phyloP scores from a whole-genome alignment of 257 asterid genomes.

The Penstemon newberryi region DNA sequence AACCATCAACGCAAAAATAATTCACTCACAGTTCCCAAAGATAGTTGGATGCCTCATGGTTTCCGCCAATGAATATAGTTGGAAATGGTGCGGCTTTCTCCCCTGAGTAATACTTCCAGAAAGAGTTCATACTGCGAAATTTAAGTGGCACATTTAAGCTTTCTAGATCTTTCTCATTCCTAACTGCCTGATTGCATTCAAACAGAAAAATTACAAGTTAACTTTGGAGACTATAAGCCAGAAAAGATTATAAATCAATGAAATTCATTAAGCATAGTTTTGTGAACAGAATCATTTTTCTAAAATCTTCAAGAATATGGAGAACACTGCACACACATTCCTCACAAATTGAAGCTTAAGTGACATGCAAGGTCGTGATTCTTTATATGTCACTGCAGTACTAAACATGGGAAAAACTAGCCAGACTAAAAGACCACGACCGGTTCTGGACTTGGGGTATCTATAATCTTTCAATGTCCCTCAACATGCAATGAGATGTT shows the following conservation, averaged over 20 bases:
- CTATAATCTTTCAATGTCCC: not conserved
- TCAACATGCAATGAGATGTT: slow-evolving; percentile 6
- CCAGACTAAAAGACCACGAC: not conserved
- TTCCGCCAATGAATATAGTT: slow-evolving; percentile 85
- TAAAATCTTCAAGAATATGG: slow-evolving; percentile 3
- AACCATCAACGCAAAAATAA: slow-evolving; percentile 10
- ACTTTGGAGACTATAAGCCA: slow-evolving; percentile 13
- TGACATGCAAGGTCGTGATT: not conserved
- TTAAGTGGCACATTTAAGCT: slow-evolving; percentile 68
- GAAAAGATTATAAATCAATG: slow-evolving; percentile 2
- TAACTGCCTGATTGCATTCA: slow-evolving; percentile 56
- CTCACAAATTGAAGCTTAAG: not conserved
- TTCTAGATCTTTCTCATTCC: slow-evolving; percentile 72
- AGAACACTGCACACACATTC: not conserved
- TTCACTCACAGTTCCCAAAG: slow-evolving; percentile 81
- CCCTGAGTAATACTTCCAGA: slow-evolving; percentile 94
- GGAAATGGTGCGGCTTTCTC: slow-evolving; percentile 89
- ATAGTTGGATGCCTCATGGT: slow-evolving; percentile 91
- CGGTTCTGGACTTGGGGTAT: not conserved
- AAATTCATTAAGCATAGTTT: slow-evolving; percentile 6
- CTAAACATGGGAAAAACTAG: not conserved
- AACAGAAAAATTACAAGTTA: slow-evolving; percentile 20
- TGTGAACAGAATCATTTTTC: slow-evolving; percentile 3
- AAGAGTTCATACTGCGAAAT: slow-evolving; percentile 74
- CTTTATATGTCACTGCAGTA: slow-evolving; percentile 8